Percentiles rank a stretch among this genome's conserved stretches.
phyloP scores from a whole-genome alignment of 306 rosid species.

The Macrotyloma uniflorum region DNA sequence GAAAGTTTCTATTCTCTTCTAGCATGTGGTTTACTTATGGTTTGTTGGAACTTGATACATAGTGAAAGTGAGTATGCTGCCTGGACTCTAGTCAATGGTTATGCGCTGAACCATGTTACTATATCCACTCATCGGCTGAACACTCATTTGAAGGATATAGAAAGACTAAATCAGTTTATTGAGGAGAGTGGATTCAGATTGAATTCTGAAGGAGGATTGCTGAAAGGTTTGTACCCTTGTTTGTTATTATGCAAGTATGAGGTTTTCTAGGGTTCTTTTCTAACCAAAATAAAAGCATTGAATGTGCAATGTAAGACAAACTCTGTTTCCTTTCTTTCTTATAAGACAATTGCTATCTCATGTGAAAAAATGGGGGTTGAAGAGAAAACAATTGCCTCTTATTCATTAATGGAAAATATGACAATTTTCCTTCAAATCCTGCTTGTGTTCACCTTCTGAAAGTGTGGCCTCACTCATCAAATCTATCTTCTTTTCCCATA shows the following conservation, averaged over 20 bases:
- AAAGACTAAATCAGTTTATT: slow-evolving; percentile 72
- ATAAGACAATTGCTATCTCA: neutral
- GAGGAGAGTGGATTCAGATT: slow-evolving; percentile 77
- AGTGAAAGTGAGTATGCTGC: slow-evolving; percentile 99
- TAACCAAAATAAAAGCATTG: slow-evolving; percentile 2
- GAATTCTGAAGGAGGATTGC: slow-evolving; percentile 90
- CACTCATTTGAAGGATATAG: slow-evolving; percentile 68
- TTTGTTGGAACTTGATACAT: slow-evolving; percentile 31
- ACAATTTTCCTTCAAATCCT: neutral
- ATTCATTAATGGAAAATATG: slow-evolving; percentile 7
- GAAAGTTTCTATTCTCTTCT: slow-evolving; percentile 14
- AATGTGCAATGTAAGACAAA: neutral
- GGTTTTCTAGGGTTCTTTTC: neutral
- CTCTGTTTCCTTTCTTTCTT: neutral
- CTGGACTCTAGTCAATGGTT: slow-evolving; percentile 93
- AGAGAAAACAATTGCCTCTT: neutral
- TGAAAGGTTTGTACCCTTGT: slow-evolving; percentile 69
- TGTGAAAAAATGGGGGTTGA: neutral
- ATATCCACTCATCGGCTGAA: slow-evolving; percentile 83
- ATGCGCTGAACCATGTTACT: slow-evolving; percentile 89
- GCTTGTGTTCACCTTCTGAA: slow-evolving; percentile 8
- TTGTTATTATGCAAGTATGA: slow-evolving; percentile 23
- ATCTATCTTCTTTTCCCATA: neutral
- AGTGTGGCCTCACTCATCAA: neutral
- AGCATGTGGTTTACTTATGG: slow-evolving; percentile 8